These are phyloP conservation scores for Tephrocybe sp. DNA, from an alignment of 768 basidiomycete genomes.

Conservation along the genomic window DNA sequence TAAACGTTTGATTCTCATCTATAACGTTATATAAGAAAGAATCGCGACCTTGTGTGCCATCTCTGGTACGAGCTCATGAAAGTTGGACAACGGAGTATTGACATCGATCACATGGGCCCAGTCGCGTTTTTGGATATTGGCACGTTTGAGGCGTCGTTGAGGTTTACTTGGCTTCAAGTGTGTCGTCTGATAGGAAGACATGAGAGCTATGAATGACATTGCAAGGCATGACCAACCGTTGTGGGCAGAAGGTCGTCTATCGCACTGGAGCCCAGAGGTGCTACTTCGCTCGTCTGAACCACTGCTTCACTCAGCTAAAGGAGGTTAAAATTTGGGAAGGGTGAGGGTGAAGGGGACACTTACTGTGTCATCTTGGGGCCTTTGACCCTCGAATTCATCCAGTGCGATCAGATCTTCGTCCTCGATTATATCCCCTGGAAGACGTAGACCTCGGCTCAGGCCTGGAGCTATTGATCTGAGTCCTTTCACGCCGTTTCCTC, in stretches of 20 bases:
- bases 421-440: conserved; percentile 50
- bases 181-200: conserved; percentile 39
- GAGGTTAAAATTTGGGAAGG: background rate
- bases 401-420: conserved; percentile 41
- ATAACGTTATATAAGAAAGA: background rate
- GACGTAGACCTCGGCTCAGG: conserved; percentile 72
- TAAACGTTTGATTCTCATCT: background rate
- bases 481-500: conserved; percentile 36
- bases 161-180: conserved; percentile 55
- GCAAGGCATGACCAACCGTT: conserved; percentile 31
- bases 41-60: conserved; percentile 86
- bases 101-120: conserved; percentile 99
- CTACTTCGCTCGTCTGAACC: conserved; percentile 13
- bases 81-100: conserved; percentile 85
- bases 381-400: conserved; percentile 17
- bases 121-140: conserved; percentile 73
- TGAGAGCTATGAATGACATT: conserved; percentile 4
- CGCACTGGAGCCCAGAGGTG: conserved; percentile 35
- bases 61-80: conserved; percentile 89
- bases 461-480: conserved; percentile 80
- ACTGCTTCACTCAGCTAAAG: conserved; percentile 12
- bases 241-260: conserved; percentile 81
- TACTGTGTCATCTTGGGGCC: conserved; percentile 17
- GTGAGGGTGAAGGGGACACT: background rate
- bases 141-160: conserved; percentile 38